Evolutionary conservation across 1,139 yeast species (phyloP), one percentile per base, ranked within the genome.

Genomic region (Hyphopichia wangnamkhiaoensis): DNA sequence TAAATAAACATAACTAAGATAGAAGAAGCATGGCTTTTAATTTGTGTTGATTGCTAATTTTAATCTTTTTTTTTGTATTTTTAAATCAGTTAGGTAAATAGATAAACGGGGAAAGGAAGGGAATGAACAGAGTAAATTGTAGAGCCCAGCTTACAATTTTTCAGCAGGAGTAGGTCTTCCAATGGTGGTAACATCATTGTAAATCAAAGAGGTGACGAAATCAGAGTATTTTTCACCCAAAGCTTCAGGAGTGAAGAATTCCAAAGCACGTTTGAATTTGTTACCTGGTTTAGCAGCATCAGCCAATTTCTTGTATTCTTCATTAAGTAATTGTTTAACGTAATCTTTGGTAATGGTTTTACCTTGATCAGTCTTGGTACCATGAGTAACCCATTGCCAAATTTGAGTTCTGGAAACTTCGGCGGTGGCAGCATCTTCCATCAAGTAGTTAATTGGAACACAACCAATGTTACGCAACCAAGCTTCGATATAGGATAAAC

Each of bases 371-470:
- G 91, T 83, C 49, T 63, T 65, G 39, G 79, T 81, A 41, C 82
- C 82, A 60, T 85, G 93, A 49, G 81, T 81, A 46, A 84, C 89
- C 93, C 93, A 85, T 63, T 85, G 91, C 80, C 86, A 82, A 53
- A 85, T 75, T 65, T 84, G 90, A 30, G 88, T 79, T 62, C 94
- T 80, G 25, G 91, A 84, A 30, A 85, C 93, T 63, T 85, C 94
- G 39, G 93, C 93, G 42, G 93, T 85, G 36, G 93, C 93, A 39
- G 93, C 93, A 56, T 85, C 93, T 67, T 85, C 94, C 94, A 85
- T 85, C 66, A 84, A 73, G 62, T 76, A 82, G 71, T 84, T 83
- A 65, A 85, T 84, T 53, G 94, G 91, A 44, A 85, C 90, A 69
- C 90, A 82, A 18, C 93, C 93, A 49, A 80, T 66, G 43, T 87